Conservation (phyloP, 176 grass and related monocot genomes). For the Oryza glaberrima region DNA sequence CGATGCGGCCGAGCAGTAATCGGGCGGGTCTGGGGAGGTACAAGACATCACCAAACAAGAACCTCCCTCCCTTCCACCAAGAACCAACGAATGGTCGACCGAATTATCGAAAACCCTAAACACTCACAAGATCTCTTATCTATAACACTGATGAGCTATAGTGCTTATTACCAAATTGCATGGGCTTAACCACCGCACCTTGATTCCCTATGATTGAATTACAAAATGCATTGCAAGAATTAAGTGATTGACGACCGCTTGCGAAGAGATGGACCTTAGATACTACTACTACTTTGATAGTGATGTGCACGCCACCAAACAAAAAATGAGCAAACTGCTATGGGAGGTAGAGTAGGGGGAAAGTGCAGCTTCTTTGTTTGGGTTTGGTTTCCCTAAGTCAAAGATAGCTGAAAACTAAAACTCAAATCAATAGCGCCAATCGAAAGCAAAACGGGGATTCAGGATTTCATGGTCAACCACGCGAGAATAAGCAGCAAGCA, state of each 20-base stretch:
- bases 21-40: constrained; percentile 63
- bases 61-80: neutral
- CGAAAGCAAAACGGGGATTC: neutral
- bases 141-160: constrained; percentile 1
- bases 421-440: neutral
- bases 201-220: neutral
- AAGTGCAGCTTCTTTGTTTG: neutral
- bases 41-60: constrained; percentile 72
- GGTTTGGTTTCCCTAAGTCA: neutral
- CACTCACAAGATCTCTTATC: neutral
- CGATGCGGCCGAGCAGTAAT: constrained; percentile 71
- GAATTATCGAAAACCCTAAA: neutral
- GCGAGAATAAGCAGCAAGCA: constrained; percentile 6
- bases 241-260: neutral
- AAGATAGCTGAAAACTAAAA: neutral
- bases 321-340: neutral
- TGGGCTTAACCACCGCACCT: neutral
- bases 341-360: neutral
- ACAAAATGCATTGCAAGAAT: neutral
- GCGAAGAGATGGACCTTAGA: neutral
- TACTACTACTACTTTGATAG: neutral
- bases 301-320: neutral
- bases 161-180: neutral
- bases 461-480: neutral
- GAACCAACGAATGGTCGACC: neutral